Percentiles rank a stretch among this genome's conserved stretches.
Conservation (phyloP, 2,329 filamentous ascomycete species). For the Phialocephala subalpina region DNA sequence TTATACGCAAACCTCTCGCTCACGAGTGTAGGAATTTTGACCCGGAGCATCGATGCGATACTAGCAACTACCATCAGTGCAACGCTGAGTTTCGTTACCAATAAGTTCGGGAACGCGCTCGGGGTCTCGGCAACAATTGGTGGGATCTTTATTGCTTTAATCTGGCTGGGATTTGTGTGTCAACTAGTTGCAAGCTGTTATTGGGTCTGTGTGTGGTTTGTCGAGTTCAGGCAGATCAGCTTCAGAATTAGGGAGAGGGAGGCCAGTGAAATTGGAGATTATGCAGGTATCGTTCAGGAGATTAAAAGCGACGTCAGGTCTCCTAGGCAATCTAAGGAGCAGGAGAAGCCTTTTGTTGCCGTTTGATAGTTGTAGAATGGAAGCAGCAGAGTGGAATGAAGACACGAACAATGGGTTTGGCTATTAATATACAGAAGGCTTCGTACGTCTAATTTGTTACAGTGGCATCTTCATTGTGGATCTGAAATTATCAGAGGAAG, state of each 20-base stretch:
- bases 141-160: constrained; percentile 3
- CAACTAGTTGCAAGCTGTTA: background rate
- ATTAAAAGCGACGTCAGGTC: background rate
- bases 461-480: too few species aligned
- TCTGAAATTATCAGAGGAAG: too few species aligned
- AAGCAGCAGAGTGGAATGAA: too few species aligned
- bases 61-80: constrained; percentile 1
- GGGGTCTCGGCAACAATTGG: background rate
- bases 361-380: too few species aligned
- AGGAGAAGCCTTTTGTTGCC: background rate
- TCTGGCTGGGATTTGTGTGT: constrained; percentile 11
- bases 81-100: background rate
- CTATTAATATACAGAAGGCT: too few species aligned
- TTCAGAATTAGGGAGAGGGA: constrained; percentile 11
- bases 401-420: too few species aligned
- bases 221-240: constrained; percentile 11
- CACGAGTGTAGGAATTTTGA: background rate
- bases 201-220: constrained; percentile 16
- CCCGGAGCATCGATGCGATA: constrained; percentile 6
- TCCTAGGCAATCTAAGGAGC: background rate
- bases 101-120: constrained; percentile 5
- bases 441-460: too few species aligned
- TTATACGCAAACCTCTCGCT: constrained; percentile 7
- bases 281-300: constrained; percentile 10
- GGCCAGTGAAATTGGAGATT: background rate